Percentiles rank a stretch among this genome's conserved stretches.
Conservation (phyloP, 2,329 filamentous ascomycete genomes). For the Pseudophaeomoniella oleicola region DNA sequence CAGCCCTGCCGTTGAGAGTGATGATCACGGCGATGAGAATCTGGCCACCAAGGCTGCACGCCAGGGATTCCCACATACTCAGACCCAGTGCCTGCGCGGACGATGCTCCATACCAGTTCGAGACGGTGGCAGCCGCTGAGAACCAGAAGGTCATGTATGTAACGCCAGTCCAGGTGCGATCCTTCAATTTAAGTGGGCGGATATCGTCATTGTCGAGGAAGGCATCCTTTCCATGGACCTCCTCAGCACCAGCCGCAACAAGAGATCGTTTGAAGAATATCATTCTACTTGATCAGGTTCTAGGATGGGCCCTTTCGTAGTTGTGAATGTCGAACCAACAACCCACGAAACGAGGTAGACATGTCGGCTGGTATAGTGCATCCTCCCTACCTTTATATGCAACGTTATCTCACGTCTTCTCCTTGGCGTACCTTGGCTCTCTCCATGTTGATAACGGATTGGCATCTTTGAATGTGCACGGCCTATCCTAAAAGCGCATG, state of each 20-base stretch:
- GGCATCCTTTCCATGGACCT: conserved; percentile 14
- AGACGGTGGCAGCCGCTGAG: conserved; percentile 19
- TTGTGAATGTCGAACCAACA: too few species aligned
- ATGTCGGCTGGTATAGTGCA: too few species aligned
- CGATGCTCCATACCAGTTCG: conserved; percentile 24
- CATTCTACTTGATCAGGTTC: neutral
- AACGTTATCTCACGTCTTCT: too few species aligned
- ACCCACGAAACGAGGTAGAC: too few species aligned
- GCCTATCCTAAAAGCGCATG: too few species aligned
- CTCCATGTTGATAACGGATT: too few species aligned
- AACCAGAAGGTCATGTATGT: conserved; percentile 31
- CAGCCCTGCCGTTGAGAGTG: conserved; percentile 27
- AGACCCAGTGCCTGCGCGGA: conserved; percentile 28
- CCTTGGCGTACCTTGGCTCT: too few species aligned
- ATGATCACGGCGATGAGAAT: conserved; percentile 24
- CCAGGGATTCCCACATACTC: conserved; percentile 35
- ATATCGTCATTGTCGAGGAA: conserved; percentile 28
- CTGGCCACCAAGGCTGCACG: conserved; percentile 25
- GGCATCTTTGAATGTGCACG: too few species aligned
- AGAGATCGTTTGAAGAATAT: conserved; percentile 1
- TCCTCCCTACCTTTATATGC: too few species aligned
- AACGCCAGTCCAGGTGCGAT: conserved; percentile 26
- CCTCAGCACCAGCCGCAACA: conserved; percentile 11
- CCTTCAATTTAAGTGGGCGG: conserved; percentile 21
- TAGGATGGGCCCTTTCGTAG: too few species aligned